Evolutionary conservation across 2,329 filamentous ascomycete species (phyloP).

Genomic region (Neonectria sp.): DNA sequence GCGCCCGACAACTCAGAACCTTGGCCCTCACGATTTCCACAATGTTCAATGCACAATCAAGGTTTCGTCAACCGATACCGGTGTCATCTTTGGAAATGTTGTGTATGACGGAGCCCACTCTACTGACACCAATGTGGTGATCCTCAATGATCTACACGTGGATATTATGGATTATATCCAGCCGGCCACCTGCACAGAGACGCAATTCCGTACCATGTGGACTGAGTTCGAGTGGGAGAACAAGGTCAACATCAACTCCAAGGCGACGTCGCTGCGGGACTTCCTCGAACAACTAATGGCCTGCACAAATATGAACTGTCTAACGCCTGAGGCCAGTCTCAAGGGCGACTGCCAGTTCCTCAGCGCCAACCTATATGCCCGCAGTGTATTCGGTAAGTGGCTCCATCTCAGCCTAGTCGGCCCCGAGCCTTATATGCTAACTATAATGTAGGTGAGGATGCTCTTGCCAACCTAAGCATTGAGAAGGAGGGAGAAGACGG

Average conservation of each 20-base stretch:
- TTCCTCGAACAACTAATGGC: constrained; percentile 97
- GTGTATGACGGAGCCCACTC: constrained; percentile 95
- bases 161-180: constrained; percentile 99
- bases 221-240: constrained; percentile 99
- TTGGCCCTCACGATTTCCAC: constrained; percentile 95
- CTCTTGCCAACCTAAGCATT: constrained; percentile 95
- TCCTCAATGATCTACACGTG: constrained; percentile 97
- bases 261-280: constrained; percentile 90
- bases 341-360: constrained; percentile 99
- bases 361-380: constrained; percentile 95
- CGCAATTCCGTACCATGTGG: constrained; percentile 99
- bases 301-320: constrained; percentile 97
- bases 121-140: constrained; percentile 96
- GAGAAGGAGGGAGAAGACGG: constrained; percentile 97
- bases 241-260: constrained; percentile 99
- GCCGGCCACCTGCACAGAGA: constrained; percentile 95
- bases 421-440: constrained; percentile 41
- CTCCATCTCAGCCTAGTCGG: neutral
- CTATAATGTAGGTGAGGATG: constrained; percentile 87
- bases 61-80: constrained; percentile 97
- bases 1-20: constrained; percentile 94
- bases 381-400: constrained; percentile 95
- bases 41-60: constrained; percentile 99
- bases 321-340: constrained; percentile 95
- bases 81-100: constrained; percentile 98